A percentile compares a stretch with the other conserved stretches of the same genome.
Evolutionary conservation across 331 rosid species (phyloP).

Genomic region (Acacia concinna): DNA sequence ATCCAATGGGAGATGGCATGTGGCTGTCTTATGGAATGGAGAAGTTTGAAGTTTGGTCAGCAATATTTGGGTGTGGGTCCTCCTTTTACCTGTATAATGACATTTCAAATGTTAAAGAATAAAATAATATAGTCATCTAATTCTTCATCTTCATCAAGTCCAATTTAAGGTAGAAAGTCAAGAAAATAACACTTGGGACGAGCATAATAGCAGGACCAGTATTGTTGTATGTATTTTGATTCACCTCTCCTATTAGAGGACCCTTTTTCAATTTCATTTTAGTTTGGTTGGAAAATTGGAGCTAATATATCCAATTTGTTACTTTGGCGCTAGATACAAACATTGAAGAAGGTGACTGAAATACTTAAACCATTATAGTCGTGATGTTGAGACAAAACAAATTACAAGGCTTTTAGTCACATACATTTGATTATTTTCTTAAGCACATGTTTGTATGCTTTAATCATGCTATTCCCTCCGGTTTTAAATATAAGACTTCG

Average conservation of each 20-base stretch:
- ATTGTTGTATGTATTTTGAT: slow-evolving; percentile 70
- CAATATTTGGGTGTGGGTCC: slow-evolving; percentile 19
- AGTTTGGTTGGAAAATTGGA: neutral
- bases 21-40: slow-evolving; percentile 10
- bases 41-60: slow-evolving; percentile 41
- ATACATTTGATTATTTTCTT: neutral
- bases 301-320: slow-evolving; percentile 14
- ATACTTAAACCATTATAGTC: neutral
- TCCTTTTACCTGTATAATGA: slow-evolving; percentile 28
- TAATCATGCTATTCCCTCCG: no score
- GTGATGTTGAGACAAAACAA: neutral
- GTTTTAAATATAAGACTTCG: no score
- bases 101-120: slow-evolving; percentile 26
- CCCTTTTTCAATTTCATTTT: slow-evolving; percentile 7
- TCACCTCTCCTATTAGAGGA: neutral
- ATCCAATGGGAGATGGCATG: slow-evolving; percentile 9
- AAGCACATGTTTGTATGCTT: slow-evolving; percentile 5
- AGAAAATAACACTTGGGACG: slow-evolving; percentile 72
- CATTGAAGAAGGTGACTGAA: slow-evolving; percentile 56
- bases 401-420: neutral
- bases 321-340: slow-evolving; percentile 30
- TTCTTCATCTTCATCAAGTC: neutral
- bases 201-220: slow-evolving; percentile 71
- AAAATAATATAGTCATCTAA: no score
- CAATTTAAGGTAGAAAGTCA: slow-evolving; percentile 62